phyloP scores from a whole-genome alignment of 257 asterid genomes.

The Nicotiana knightiana region DNA sequence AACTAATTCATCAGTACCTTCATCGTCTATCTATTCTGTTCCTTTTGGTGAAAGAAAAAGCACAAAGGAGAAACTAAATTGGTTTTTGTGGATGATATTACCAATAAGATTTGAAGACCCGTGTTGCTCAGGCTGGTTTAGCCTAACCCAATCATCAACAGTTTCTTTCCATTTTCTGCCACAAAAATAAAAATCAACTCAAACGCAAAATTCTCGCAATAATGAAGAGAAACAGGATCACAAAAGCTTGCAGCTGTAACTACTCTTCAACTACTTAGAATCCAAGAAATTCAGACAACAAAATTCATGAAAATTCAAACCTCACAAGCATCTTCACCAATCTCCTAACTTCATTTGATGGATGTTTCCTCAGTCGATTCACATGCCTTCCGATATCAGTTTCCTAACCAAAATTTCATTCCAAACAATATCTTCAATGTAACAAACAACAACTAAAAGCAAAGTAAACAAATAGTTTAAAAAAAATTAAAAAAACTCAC shows the following conservation, averaged over 20 bases:
- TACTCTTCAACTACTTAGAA: slow-evolving; percentile 5
- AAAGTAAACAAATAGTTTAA: background rate
- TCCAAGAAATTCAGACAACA: background rate
- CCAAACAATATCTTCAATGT: background rate
- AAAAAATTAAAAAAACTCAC: slow-evolving; percentile 19
- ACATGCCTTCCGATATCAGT: slow-evolving; percentile 91
- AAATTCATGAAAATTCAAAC: slow-evolving; percentile 26
- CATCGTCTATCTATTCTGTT: background rate
- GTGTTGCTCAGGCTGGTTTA: slow-evolving; percentile 50
- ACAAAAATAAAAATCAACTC: background rate
- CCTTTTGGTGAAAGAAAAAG: background rate
- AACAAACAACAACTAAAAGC: background rate
- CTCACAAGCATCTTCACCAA: slow-evolving; percentile 92
- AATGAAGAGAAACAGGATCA: background rate
- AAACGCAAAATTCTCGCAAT: background rate
- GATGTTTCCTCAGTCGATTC: slow-evolving; percentile 78
- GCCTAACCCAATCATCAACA: slow-evolving; percentile 92
- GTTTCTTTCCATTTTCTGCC: slow-evolving; percentile 90
- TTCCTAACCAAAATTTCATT: slow-evolving; percentile 37
- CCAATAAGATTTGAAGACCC: slow-evolving; percentile 52
- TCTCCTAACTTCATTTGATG: slow-evolving; percentile 65
- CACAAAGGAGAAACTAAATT: background rate
- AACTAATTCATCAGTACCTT: slow-evolving; percentile 14
- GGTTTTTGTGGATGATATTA: slow-evolving; percentile 22
- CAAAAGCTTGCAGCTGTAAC: slow-evolving; percentile 3